Base-by-base conservation (phyloP, 768 basidiomycete genomes). In the Favolaschia claudopus region DNA sequence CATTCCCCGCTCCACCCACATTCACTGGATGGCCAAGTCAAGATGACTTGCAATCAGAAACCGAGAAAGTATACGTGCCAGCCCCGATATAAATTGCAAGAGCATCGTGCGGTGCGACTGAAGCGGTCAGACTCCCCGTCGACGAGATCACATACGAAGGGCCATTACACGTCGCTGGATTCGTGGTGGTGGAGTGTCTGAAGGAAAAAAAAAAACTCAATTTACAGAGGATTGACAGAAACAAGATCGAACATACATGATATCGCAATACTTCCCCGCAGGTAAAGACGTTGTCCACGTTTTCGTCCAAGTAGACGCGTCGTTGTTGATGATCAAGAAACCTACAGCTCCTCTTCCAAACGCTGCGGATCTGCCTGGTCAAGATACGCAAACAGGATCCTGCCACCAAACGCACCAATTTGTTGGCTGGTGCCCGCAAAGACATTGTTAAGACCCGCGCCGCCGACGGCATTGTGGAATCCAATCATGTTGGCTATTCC, bases 381-480 rank as follows among this genome's bases (percentile, higher is more conserved):
- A 33, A 20, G 13, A 1, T 20, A 28, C 15, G 25, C 14, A 50
- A 7, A n/a, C 5, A 24, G 34, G 36, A 33, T 57, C n/a, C 13
- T 19, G 17, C 13, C 8, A 27, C 14, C 1, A 10, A 12, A 50
- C 60, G 43, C 40, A 68, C 67, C 65, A 36, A 68, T 60, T 25
- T 66, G 62, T 38, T 63, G 67, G 14, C 44, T 48, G 29, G 59
- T 65, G 28, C 64, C 62, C 17, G 37, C 31, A 25, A 55, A 17
- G 20, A 64, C 28, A 44, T 66, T 64, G 36, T 56, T 62, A 27
- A 68, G 40, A 10, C 47, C 22, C 1, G 59, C 43, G 7, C 37
- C 29, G 17, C 62, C 62, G 17, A 60, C 67, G 32, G 56, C 64
- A 29, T 68, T 68, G 43, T 62, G 67, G 60, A 63, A 68, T 24